phyloP scores from a whole-genome alignment of 2,329 filamentous ascomycete genomes.

The Alternaria sp. region DNA sequence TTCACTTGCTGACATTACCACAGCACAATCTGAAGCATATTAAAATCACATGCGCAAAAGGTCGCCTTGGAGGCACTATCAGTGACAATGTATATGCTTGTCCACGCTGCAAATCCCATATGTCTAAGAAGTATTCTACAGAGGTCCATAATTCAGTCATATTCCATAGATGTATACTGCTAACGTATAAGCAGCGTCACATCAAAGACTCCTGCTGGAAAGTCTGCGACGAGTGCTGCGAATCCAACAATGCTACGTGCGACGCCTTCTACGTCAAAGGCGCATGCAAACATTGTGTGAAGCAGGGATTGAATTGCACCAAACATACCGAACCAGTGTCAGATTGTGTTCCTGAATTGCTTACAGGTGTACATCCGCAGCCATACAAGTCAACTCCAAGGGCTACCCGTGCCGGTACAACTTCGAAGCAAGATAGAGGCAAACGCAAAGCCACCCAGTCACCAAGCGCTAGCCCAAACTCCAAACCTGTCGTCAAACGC shows the following conservation, averaged over 20 bases:
- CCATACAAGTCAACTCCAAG: slow-evolving; percentile 1
- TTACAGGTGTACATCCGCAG: not conserved
- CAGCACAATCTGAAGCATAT: slow-evolving; percentile 11
- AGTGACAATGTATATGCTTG: slow-evolving; percentile 10
- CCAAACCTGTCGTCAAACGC: slow-evolving; percentile 9
- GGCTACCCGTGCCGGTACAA: not conserved
- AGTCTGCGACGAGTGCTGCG: slow-evolving; percentile 26
- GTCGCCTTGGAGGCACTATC: not conserved
- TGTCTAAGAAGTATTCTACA: slow-evolving; percentile 10
- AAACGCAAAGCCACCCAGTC: slow-evolving; percentile 17
- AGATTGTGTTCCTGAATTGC: not conserved
- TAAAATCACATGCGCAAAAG: slow-evolving; percentile 5
- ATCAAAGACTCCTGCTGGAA: slow-evolving; percentile 22
- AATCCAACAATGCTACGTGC: slow-evolving; percentile 3
- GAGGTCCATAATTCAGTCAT: not conserved
- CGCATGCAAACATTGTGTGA: slow-evolving; percentile 16
- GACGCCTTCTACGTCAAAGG: slow-evolving; percentile 10
- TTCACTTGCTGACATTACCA: not conserved
- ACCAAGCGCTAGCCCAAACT: slow-evolving; percentile 11
- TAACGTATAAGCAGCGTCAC: slow-evolving; percentile 9
- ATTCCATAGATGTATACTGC: not conserved
- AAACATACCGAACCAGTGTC: slow-evolving; percentile 13
- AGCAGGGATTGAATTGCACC: slow-evolving; percentile 10
- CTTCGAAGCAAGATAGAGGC: not conserved
- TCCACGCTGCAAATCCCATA: slow-evolving; percentile 12